A percentile compares a stretch with the other conserved stretches of the same genome.
Conservation (phyloP, 2,329 filamentous ascomycete species). For the Claviceps sp. region DNA sequence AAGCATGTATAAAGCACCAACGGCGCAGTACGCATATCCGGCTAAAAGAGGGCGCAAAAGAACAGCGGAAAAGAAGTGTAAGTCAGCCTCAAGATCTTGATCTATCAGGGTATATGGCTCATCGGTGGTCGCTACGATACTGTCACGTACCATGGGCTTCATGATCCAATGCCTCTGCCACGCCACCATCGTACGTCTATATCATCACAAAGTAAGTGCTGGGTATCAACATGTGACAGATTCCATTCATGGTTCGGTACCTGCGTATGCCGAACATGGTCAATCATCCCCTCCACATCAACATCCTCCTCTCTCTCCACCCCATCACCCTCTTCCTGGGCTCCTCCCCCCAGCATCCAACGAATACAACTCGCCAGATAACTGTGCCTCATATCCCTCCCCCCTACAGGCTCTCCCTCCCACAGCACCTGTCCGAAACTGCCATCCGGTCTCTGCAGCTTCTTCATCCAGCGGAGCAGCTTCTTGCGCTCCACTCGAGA, state of each 20-base stretch:
- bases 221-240: too few species aligned
- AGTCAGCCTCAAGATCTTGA: background rate
- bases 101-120: too few species aligned
- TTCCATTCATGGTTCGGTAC: constrained; percentile 8
- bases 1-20: constrained; percentile 67
- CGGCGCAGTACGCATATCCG: constrained; percentile 82
- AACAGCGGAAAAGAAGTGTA: background rate
- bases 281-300: constrained; percentile 54
- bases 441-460: constrained; percentile 68
- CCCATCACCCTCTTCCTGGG: constrained; percentile 35
- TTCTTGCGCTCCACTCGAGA: constrained; percentile 51
- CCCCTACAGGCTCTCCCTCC: constrained; percentile 51
- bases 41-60: constrained; percentile 32
- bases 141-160: constrained; percentile 62
- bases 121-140: background rate
- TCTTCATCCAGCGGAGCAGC: constrained; percentile 61
- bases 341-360: constrained; percentile 61
- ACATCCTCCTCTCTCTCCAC: constrained; percentile 56
- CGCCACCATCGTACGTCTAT: constrained; percentile 73
- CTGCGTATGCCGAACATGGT: constrained; percentile 56
- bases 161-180: constrained; percentile 63
- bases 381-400: constrained; percentile 75
- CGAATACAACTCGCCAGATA: constrained; percentile 72
- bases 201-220: background rate
- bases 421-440: constrained; percentile 79